Evolutionary conservation across 1,284 basidiomycete species (phyloP), one percentile per base, ranked within the genome.

Genomic region (Phylloboletellus chloephorus): DNA sequence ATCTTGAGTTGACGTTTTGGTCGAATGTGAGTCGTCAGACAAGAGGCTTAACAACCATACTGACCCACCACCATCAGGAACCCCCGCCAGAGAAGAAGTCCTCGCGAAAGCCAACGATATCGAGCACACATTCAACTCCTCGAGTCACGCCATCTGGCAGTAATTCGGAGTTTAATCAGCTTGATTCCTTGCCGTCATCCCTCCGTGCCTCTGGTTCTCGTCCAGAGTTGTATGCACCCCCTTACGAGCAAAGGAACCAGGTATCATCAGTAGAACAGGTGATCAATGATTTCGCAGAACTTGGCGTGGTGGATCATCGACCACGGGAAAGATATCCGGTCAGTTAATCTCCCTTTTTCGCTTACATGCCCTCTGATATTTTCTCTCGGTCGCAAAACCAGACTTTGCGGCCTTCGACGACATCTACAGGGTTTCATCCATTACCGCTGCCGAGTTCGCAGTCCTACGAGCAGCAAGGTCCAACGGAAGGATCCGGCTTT

Each of bases 1-100:
- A 94, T 57, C 71, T 97, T 16, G 94, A 98, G 61, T 64, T 96
- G 58, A 98, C 93, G 0, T 97, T 94, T 67, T 98, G 87, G 80
- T 92, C 90, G 4, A 93, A 94, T 60, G 92, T 94, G 50, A 53
- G 87, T 78, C 7, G n/a, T 35, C 22, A n/a, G 25, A 24, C 6
- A 33, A 22, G 25, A 37, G n/a, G 6, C 13, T 24, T 33, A 22
- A 7, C 12, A 25, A 22, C 9, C 20, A n/a, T 36, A 7, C 43
- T 52, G 20, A 61, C 33, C 21, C 19, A 24, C 10, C 10, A 33
- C 48, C 31, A 36, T 48, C 34, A 88, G 85, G 84, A 82, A 60
- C 78, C 81, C 31, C 72, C 79, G 4, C 87, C 86, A 15, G 76
- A 77, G 53, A 87, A 82, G 64, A 85, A 79, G 53, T 48, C 61